Evolutionary conservation across 305 asterid species (phyloP), one percentile per base, ranked within the genome.

Genomic region (Solanum hybrid): DNA sequence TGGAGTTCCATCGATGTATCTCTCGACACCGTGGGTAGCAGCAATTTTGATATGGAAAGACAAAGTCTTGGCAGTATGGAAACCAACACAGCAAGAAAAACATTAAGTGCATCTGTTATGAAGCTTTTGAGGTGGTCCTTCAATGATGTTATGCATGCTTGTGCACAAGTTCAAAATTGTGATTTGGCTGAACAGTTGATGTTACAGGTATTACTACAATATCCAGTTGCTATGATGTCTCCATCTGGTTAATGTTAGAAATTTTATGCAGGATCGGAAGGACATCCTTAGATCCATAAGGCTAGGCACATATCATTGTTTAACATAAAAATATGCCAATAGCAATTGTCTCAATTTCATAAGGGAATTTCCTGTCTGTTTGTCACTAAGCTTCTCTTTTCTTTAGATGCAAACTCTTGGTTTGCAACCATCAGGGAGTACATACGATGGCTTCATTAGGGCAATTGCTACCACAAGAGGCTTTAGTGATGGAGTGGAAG

Each of bases 401-500:
- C 35, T 66, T 86, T 94, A 97, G 99, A 96, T 96, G 98, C 97
- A 94, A 93, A 92, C 86, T 92, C 95, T 97, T 92, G 98, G 98
- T 79, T 88, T 97, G 93, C 93, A 94, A 92, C 98, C 94, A 78
- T 95, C 99, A 86, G 42, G 91, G 29, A 56, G 90, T 80, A 93
- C 94, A 82, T 97, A 95, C 82, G 94, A 94, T 89, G 98, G 96
- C 91, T 94, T 94, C 90, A 91, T 94, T 87, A 93, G 93, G 93
- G 94, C 95, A 87, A 92, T 94, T 93, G 91, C 93, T 88, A 82
- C 94, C 87, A 91, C 86, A 89, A 93, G 93, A 88, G 94, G 95
- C 86, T 93, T 93, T 85, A 90, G 71, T 86, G 92, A 93, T 87
- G 97, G 95, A 94, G 89, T 95, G 90, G 94, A 97, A 95, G 92